Base-by-base conservation (phyloP, 2,329 filamentous ascomycete species). In the Coniosporium tulheliwenetii region DNA sequence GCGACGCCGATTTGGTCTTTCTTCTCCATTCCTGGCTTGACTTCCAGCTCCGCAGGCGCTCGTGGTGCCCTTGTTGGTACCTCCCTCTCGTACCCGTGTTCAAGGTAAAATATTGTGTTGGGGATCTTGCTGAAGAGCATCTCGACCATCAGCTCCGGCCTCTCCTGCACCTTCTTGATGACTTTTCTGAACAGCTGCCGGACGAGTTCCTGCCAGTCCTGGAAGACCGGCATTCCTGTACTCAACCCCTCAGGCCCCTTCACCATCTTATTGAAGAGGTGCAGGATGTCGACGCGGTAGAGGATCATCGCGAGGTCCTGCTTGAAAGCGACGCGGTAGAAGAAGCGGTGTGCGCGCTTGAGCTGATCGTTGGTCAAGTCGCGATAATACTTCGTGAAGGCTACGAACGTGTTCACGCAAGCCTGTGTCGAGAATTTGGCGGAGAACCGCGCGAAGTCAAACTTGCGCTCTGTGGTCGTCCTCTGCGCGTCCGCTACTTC, bases 251-350 rank as follows among this genome's bases (percentile, higher is more conserved):
- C 75, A 0, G 85, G 83, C 0, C 89, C 89, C 57, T 93, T 93
- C 59, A 96, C 81, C 77, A 98, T 87, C 53, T 77, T 81, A 55
- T 94, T 79, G 39, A 98, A 79, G 1, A 96, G 69, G 36, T 83
- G 77, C 37, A 98, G 76, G 31, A 95, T 93, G 55, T 96, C 91
- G 5, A 94, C 75, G 8, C 89, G 77, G 61, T 86, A 96, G 1
- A 98, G 69, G 64, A 95, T 75, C 15, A 95, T 79, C 42, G 79
- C 79, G 65, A 91, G 79, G 37, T 95, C 85, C 59, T 93, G 83
- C 62, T 96, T 98, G 67, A 96, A 96, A 0, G 86, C 86, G 9
- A 93, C 71, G 0, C 89, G 80, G 54, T 96, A 93, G 53, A 98
- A 87, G 59, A 89, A 98, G 5, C 91, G 81, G 62, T 96, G 91